Evolutionary conservation across 495 filamentous ascomycete species (phyloP).

Genomic region (Chlorociboria aeruginascens): DNA sequence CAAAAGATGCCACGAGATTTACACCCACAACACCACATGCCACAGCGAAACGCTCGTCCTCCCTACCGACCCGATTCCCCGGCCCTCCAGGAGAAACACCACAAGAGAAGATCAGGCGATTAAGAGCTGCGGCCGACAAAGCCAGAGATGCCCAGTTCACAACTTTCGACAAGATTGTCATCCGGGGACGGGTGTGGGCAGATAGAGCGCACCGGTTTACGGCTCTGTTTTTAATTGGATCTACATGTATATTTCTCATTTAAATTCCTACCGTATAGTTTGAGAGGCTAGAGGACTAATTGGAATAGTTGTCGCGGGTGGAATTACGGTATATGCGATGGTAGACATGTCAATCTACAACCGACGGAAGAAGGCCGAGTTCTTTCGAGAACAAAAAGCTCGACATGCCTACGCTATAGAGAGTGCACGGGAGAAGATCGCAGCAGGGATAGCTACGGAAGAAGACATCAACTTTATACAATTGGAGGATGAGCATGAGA

Average conservation of each 20-base stretch:
- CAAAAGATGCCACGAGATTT: conserved; percentile 90
- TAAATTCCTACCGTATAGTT: not conserved
- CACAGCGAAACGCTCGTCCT: conserved; percentile 25
- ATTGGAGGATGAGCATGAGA: conserved; percentile 40
- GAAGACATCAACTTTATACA: conserved; percentile 43
- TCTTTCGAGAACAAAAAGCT: conserved; percentile 48
- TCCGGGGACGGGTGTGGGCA: conserved; percentile 57
- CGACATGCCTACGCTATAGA: conserved; percentile 39
- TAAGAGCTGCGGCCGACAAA: conserved; percentile 66
- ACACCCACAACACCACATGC: conserved; percentile 87
- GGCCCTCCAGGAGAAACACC: conserved; percentile 53
- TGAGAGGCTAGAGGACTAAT: conserved; percentile 7
- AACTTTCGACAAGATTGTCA: conserved; percentile 56
- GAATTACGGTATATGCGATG: conserved; percentile 68
- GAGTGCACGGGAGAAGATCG: conserved; percentile 46
- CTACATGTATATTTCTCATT: conserved; percentile 51
- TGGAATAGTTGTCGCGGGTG: conserved; percentile 51
- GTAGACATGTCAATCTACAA: conserved; percentile 84
- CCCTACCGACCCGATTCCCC: conserved; percentile 19
- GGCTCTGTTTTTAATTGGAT: conserved; percentile 60
- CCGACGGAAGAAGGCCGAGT: conserved; percentile 53
- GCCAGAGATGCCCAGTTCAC: conserved; percentile 54
- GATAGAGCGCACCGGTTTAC: conserved; percentile 75
- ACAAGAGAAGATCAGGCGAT: conserved; percentile 74
- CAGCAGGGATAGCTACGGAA: conserved; percentile 48